These are phyloP conservation scores for Moesziomyces antarcticus DNA, from an alignment of 1,284 basidiomycete species.

Conservation along the genomic window DNA sequence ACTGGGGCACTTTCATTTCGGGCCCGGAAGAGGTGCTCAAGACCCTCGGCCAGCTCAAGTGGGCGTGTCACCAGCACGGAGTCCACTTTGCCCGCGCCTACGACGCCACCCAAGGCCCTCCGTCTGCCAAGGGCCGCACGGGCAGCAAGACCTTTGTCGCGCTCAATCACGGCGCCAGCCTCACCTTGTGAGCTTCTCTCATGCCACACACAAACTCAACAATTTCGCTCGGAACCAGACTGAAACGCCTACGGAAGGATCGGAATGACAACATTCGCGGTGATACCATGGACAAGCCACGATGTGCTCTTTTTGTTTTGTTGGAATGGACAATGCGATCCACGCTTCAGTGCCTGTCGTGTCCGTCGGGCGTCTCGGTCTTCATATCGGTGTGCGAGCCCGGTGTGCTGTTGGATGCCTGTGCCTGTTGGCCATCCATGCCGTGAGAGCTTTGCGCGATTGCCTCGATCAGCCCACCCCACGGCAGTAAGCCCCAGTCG, in stretches of 20 bases:
- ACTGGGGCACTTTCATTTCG: conserved; percentile 49
- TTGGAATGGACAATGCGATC: background rate
- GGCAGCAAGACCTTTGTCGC: conserved; percentile 31
- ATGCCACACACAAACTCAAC: no score
- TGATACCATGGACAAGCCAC: background rate
- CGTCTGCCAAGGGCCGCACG: background rate
- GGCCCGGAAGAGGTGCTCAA: conserved; percentile 44
- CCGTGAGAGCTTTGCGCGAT: conserved; percentile 52
- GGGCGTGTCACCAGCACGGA: conserved; percentile 26
- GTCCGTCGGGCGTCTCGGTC: conserved; percentile 36
- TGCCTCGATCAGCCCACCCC: conserved; percentile 59
- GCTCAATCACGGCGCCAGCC: conserved; percentile 40
- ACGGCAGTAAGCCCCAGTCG: conserved; percentile 51
- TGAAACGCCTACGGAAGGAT: background rate
- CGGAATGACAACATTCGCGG: background rate
- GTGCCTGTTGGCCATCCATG: conserved; percentile 32
- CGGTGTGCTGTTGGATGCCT: conserved; percentile 22
- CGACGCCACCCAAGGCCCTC: background rate
- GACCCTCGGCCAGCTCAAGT: conserved; percentile 37
- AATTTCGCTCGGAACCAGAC: no score
- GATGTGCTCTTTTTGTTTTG: background rate
- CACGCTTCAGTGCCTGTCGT: conserved; percentile 26
- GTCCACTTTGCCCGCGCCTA: conserved; percentile 18
- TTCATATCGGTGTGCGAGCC: conserved; percentile 25
- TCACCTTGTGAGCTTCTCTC: conserved; percentile 15